Evolutionary conservation across 2,329 filamentous ascomycete species (phyloP), one percentile per base, ranked within the genome.

Genomic region (Fusarium cicatricum): DNA sequence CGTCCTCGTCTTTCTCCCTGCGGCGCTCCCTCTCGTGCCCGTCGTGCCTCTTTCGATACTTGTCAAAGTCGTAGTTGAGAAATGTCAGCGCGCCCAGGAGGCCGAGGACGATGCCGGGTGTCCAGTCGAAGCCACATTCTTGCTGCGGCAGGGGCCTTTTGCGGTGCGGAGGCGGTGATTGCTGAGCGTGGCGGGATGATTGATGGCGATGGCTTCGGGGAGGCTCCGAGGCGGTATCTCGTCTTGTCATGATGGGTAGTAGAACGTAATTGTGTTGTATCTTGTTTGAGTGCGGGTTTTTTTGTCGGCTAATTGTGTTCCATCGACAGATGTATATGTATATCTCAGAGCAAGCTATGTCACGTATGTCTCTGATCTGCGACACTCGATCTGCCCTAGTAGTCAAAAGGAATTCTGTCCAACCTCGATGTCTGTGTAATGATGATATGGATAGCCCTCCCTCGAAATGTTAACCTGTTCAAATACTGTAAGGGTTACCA

Each of bases 111-210:
- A 80, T 53, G 51, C 73, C 76, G 26, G 75, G 72, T 5, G 68
- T 72, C 74, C 77, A 79, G 48, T 74, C 73, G 65, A 79, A 81
- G 28, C 73, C 74, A 5, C 60, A 48, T 23, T 65, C 60, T 32
- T 55, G 64, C 50, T 80, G 78, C 6, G 47, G 55, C 7, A 56
- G 74, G 72, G 19, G 31, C 74, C 5, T 78, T 21, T 40, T 49
- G 5, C 39, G 49, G 4, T 31, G 52, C 6, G 44, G 37, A 38
- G 47, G 58, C 5, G 15, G 33, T 31, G 17, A n/a, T 37, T 44
- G 58, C 33, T 33, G 45, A 8, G 9, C 6, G 28, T 37, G 48
- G 11, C 33, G 39, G 9, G 51, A 34, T 28, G 32, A 36, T 21
- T 55, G 45, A 5, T 55, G 53, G 3, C 33, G 38, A 7, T 41